Evolutionary conservation across 306 rosid genomes (phyloP), one percentile per base, ranked within the genome.

Genomic region (Adenanthera pavonina): DNA sequence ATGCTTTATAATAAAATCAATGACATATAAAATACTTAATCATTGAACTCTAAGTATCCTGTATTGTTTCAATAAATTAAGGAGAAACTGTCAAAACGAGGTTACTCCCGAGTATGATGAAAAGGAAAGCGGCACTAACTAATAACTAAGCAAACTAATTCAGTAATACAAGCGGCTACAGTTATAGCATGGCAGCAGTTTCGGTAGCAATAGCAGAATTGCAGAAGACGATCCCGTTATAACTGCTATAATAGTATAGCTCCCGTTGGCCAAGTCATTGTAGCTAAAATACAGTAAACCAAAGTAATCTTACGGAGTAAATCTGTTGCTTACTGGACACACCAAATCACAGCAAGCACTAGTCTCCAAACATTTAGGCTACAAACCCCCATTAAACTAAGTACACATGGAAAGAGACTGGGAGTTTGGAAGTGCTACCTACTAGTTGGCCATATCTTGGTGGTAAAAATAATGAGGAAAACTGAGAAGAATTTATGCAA

Each of bases 291-390:
- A 65, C 48, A 51, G 13, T 13, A 56, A 68, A 69, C 61, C 44
- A 33, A 54, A 19, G 47, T 64, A 53, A 61, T 80, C 71, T 84
- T 69, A 65, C 46, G 25, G 34, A 49, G 51, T 68, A 25, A 54
- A 72, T 34, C 20, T 13, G 33, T 66, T 35, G 46, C 8, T 68
- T 69, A 59, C 13, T 33, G 72, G 56, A 75, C 16, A 25, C 9
- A 44, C 48, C 78, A 69, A 82, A 69, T 17, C 76, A 82, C 72
- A 48, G 73, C 36, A 76, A 47, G 35, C 33, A 76, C 72, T 74
- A 48, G 56, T 66, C 36, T 46, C 54, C 17, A 53, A 6, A 53
- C 33, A 15, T 6, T 12, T 47, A 46, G 48, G 40, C 52, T 59
- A 19, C 48, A 81, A 49, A 36, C 56, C 43, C 43, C 43, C 74